A percentile compares a stretch with the other conserved stretches of the same genome.
phyloP scores from a whole-genome alignment of 345 rosid genomes.

The Populus ilicifolia region DNA sequence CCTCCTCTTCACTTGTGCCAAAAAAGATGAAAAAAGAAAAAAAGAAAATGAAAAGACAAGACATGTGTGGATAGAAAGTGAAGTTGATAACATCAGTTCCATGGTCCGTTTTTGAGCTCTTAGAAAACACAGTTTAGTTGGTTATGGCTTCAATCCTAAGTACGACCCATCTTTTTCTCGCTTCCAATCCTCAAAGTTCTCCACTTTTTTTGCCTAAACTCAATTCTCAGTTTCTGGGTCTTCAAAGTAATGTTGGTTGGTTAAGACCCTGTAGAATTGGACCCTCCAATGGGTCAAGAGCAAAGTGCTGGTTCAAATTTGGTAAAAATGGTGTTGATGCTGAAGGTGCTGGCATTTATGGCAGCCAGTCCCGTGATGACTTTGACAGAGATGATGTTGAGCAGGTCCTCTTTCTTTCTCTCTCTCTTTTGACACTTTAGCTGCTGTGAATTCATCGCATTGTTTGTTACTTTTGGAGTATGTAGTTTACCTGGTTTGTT shows the following conservation, averaged over 20 bases:
- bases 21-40: background rate
- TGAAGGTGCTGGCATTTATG: conserved; percentile 91
- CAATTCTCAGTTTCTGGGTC: conserved; percentile 55
- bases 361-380: conserved; percentile 83
- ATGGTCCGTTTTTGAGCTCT: background rate
- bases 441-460: background rate
- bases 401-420: conserved; percentile 49
- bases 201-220: conserved; percentile 28
- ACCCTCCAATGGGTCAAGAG: conserved; percentile 67
- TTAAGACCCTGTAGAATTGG: conserved; percentile 44
- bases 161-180: conserved; percentile 26
- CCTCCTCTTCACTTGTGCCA: background rate
- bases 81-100: conserved; percentile 9
- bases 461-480: background rate
- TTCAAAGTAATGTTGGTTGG: conserved; percentile 24
- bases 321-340: conserved; percentile 93
- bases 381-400: conserved; percentile 97
- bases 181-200: conserved; percentile 34
- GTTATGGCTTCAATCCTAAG: conserved; percentile 29
- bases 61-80: conserved; percentile 12
- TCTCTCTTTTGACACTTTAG: background rate
- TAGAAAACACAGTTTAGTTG: background rate
- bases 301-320: conserved; percentile 79
- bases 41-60: background rate
- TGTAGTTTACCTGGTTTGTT: background rate